Evolutionary conservation across 176 grass and related monocot genomes (phyloP).

Genomic region (Oryza rufipogon): DNA sequence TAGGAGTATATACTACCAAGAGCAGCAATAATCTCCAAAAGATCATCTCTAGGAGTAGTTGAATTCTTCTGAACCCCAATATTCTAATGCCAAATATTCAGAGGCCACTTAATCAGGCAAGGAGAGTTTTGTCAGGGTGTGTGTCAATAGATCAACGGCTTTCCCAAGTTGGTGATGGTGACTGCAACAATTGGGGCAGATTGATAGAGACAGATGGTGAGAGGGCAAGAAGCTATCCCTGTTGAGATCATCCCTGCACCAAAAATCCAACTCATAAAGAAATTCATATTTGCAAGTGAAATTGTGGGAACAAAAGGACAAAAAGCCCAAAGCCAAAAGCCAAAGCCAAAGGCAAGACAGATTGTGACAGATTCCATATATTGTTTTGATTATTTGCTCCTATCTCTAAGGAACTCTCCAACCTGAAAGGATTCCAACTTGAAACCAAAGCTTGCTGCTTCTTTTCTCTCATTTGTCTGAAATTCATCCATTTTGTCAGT

Average conservation of each 20-base stretch:
- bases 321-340: background rate
- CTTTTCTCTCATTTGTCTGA: constrained; percentile 14
- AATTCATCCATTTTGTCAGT: background rate
- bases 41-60: background rate
- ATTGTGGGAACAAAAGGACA: background rate
- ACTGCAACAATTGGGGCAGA: background rate
- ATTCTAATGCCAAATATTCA: background rate
- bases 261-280: background rate
- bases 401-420: background rate
- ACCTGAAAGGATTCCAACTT: background rate
- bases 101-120: constrained; percentile 14
- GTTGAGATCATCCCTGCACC: constrained; percentile 37
- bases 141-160: constrained; percentile 8
- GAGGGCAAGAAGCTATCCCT: background rate
- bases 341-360: constrained; percentile 3
- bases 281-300: background rate
- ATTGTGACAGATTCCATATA: constrained; percentile 22
- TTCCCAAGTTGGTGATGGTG: constrained; percentile 32
- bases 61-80: background rate
- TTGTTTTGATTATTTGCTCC: background rate
- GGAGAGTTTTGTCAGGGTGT: background rate
- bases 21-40: background rate
- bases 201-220: constrained; percentile 8
- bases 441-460: background rate
- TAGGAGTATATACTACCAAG: background rate